Conservation (phyloP, 1,284 basidiomycete species). For the Sanghuangporus sanghuang region DNA sequence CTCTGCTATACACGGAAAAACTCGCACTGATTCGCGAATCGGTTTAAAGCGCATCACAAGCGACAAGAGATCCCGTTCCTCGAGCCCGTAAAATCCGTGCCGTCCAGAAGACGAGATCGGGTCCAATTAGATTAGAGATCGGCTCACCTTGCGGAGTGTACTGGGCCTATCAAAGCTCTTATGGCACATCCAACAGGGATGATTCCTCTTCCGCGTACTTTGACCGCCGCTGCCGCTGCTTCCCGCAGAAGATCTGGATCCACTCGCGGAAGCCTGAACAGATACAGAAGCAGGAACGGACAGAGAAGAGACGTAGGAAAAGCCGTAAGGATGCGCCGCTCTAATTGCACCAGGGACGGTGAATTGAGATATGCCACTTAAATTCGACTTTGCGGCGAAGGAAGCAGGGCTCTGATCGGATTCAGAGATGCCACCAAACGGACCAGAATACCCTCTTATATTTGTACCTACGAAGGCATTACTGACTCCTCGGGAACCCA, state of each 20-base stretch:
- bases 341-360: not conserved
- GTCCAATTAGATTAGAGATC: not conserved
- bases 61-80: not conserved
- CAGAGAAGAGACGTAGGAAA: not conserved
- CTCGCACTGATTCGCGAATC: not conserved
- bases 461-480: not conserved
- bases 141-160: slow-evolving; percentile 18
- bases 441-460: not conserved
- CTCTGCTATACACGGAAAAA: not conserved
- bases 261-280: not conserved
- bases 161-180: slow-evolving; percentile 65
- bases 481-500: not conserved
- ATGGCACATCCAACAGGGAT: slow-evolving; percentile 75
- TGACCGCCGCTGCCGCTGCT: not conserved
- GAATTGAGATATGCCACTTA: not conserved
- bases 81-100: not conserved
- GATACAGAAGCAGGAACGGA: not conserved
- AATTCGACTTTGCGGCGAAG: not conserved
- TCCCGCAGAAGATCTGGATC: not conserved
- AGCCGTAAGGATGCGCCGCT: not conserved
- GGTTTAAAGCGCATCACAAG: not conserved
- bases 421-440: not conserved
- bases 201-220: slow-evolving; percentile 45
- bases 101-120: not conserved
- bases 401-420: not conserved